Conservation (phyloP, 805 yeast species). For the Lipomyces orientalis region DNA sequence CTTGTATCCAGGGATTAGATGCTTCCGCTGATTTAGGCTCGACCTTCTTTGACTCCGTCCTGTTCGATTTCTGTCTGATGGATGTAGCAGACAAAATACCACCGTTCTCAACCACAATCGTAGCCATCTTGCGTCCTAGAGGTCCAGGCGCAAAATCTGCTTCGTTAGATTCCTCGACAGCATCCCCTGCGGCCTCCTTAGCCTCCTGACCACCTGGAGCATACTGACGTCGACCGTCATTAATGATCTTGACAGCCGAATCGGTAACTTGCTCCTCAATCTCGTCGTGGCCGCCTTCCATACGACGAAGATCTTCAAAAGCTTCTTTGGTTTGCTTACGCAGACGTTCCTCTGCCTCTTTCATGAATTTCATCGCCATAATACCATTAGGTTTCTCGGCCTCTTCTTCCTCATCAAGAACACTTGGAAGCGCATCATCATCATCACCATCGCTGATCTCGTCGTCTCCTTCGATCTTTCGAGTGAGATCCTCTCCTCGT, state of each 20-base stretch:
- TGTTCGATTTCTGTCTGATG: conserved; percentile 4
- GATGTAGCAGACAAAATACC: conserved; percentile 1
- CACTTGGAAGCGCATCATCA: conserved; percentile 48
- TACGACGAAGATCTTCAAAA: conserved; percentile 57
- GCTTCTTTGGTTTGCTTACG: conserved; percentile 62
- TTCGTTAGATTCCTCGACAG: conserved; percentile 29
- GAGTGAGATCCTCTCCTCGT: conserved; percentile 77
- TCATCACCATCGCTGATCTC: conserved; percentile 55
- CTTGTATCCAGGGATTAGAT: conserved; percentile 47
- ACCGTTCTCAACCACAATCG: conserved; percentile 9
- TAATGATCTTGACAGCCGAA: conserved; percentile 56
- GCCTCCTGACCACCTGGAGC: conserved; percentile 64
- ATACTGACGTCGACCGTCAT: conserved; percentile 81
- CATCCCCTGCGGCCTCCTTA: conserved; percentile 39
- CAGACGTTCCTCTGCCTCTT: conserved; percentile 77
- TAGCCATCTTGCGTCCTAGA: conserved; percentile 18
- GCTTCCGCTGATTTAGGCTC: conserved; percentile 31
- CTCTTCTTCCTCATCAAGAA: conserved; percentile 51
- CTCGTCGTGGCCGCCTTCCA: conserved; percentile 55
- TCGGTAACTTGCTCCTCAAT: conserved; percentile 48
- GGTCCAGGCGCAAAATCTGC: conserved; percentile 24
- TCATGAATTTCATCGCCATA: conserved; percentile 94
- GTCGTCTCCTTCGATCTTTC: conserved; percentile 68
- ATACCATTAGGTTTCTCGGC: conserved; percentile 67
- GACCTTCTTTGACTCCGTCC: conserved; percentile 9